Percentiles rank a stretch among this genome's conserved stretches.
These are phyloP conservation scores for Hyphopichia homilentoma DNA, from an alignment of 805 yeast species.

Conservation along the genomic window DNA sequence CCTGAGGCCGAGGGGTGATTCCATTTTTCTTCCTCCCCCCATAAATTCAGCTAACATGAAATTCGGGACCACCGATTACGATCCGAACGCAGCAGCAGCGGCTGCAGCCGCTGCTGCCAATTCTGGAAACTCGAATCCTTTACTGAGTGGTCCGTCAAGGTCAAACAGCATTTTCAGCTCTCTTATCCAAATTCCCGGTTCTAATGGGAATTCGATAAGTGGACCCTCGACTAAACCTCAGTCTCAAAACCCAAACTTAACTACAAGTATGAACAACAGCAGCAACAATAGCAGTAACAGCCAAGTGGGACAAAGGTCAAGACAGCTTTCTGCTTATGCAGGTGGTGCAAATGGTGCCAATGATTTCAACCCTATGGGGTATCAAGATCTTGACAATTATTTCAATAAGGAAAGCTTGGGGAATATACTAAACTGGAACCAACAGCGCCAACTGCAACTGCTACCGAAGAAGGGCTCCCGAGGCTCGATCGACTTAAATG, in stretches of 20 bases:
- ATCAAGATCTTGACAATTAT: slow-evolving; percentile 30
- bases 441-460: slow-evolving; percentile 8
- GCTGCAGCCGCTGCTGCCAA: slow-evolving; percentile 15
- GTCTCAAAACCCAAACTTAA: not conserved
- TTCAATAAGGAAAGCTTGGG: slow-evolving; percentile 31
- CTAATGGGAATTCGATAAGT: slow-evolving; percentile 29
- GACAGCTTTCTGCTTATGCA: slow-evolving; percentile 19
- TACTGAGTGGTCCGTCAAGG: slow-evolving; percentile 17
- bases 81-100: slow-evolving; percentile 7
- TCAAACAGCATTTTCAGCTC: slow-evolving; percentile 39
- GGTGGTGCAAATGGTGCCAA: slow-evolving; percentile 3
- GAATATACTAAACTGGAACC: slow-evolving; percentile 27
- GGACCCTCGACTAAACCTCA: slow-evolving; percentile 8
- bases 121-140: slow-evolving; percentile 4
- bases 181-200: slow-evolving; percentile 36
- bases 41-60: slow-evolving; percentile 15
- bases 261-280: slow-evolving; percentile 1
- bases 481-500: slow-evolving; percentile 23
- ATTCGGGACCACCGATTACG: slow-evolving; percentile 1
- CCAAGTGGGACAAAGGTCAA: slow-evolving; percentile 10
- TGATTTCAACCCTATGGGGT: slow-evolving; percentile 18
- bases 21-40: slow-evolving; percentile 38
- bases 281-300: slow-evolving; percentile 2
- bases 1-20: slow-evolving; percentile 33
- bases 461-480: slow-evolving; percentile 4